Evolutionary conservation across 2,329 filamentous ascomycete genomes (phyloP).

Genomic region (Botrytis aclada): DNA sequence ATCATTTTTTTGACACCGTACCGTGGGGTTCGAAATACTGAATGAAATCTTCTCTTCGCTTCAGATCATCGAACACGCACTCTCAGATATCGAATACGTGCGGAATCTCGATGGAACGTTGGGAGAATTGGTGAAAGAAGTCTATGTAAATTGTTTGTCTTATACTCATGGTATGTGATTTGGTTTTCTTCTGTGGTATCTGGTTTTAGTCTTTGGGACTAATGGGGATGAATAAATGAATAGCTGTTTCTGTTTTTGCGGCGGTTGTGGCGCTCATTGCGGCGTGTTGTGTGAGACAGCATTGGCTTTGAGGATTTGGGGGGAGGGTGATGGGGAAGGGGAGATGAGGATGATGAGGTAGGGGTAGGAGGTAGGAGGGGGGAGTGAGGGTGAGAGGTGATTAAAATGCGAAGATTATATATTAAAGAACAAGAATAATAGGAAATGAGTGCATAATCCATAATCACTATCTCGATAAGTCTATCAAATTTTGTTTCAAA

Average conservation of each 20-base stretch:
- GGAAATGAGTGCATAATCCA: background rate
- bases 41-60: background rate
- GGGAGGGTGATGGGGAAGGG: no score
- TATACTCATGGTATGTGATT: conserved; percentile 27
- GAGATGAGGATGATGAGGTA: background rate
- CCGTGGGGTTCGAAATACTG: background rate
- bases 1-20: background rate
- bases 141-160: conserved; percentile 27
- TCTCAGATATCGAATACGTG: conserved; percentile 27
- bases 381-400: background rate
- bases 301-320: background rate
- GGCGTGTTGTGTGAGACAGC: background rate
- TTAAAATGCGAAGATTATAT: background rate
- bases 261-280: conserved; percentile 1
- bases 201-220: background rate
- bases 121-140: conserved; percentile 24
- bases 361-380: no score
- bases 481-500: no score
- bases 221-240: background rate
- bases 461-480: no score
- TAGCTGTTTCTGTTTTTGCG: background rate
- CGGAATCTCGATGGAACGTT: conserved; percentile 20
- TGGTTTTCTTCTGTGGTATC: background rate
- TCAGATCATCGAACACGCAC: conserved; percentile 24
- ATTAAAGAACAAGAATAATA: background rate